Evolutionary conservation across 148 eudicot species (phyloP), one percentile per base, ranked within the genome.

Genomic region (Vaccinium corymbosum): DNA sequence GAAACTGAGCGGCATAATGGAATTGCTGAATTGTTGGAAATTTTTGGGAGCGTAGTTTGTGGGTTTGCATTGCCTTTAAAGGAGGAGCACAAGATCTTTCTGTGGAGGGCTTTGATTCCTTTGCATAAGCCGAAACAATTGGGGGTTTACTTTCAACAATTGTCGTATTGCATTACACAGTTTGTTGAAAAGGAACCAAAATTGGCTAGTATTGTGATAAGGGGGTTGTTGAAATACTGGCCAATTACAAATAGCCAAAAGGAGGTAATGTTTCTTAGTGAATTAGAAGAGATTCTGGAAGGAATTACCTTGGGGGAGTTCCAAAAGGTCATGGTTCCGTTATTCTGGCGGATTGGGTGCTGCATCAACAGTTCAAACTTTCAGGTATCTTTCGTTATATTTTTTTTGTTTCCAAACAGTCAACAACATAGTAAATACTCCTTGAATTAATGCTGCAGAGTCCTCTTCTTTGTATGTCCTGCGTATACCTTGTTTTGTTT

Each of bases 41-140:
- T 96, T 62, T 94, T 93, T 79, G 98, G 98, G 59, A 96, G 98
- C 87, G 98, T 96, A 50, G 89, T 96, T 57, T 92, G 97, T 82
- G 98, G 98, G 80, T 96, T 96, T 84, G 98, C 98, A 12, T 85
- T 96, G 87, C 98, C 98, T 72, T 88, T 96, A 87, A 96, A 96
- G 84, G 98, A 94, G 85, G 98, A 94, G 91, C 98, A 94, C 87
- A 95, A 94, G 93, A 92, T 93, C 4, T 93, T 95, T 83, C 81
- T 95, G 82, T 91, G 91, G 87, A 93, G 94, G 88, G 91, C 91
- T 72, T 85, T 96, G 87, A 93, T 96, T 81, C 98, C 98, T 42
- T 78, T 96, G 86, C 98, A 96, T 85, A 96, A 94, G 85, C 92
- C 98, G 0, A 96, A 92, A 83, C 87, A 90, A 51, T 83, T 96